Evolutionary conservation across 2,329 filamentous ascomycete species (phyloP).

Genomic region (Nemania sp.): DNA sequence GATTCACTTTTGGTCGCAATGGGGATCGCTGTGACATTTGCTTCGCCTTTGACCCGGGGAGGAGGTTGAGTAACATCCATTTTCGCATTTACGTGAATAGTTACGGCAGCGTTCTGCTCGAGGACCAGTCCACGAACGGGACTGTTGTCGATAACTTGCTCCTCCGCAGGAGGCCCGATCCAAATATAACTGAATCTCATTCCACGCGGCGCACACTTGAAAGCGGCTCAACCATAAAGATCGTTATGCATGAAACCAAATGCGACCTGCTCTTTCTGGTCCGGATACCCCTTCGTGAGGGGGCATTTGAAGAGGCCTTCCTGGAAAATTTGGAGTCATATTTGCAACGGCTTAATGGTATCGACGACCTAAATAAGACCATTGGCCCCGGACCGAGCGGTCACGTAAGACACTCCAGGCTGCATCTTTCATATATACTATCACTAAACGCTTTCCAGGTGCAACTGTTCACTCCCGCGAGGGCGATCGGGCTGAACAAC

Average conservation of each 20-base stretch:
- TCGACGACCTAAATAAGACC: conserved; percentile 47
- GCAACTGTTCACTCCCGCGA: conserved; percentile 37
- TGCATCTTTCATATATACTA: not conserved
- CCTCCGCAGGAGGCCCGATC: conserved; percentile 58
- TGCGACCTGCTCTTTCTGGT: conserved; percentile 80
- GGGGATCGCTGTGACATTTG: conserved; percentile 70
- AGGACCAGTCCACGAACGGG: conserved; percentile 95
- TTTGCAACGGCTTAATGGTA: conserved; percentile 49
- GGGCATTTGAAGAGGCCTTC: conserved; percentile 67
- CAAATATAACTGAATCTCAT: conserved; percentile 42
- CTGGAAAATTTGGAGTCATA: conserved; percentile 71
- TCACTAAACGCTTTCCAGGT: conserved; percentile 35
- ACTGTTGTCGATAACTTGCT: conserved; percentile 79
- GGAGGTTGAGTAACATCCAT: conserved; percentile 89
- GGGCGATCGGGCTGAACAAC: conserved; percentile 20
- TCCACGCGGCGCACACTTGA: conserved; percentile 65
- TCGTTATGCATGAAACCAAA: conserved; percentile 59
- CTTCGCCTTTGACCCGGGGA: conserved; percentile 67
- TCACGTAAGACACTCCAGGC: conserved; percentile 44
- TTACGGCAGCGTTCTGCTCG: conserved; percentile 86
- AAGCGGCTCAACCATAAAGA: conserved; percentile 73
- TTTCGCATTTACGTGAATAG: conserved; percentile 91
- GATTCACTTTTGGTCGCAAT: conserved; percentile 89
- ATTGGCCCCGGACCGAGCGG: conserved; percentile 54
- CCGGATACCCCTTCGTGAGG: conserved; percentile 77